Percentiles rank a stretch among this genome's conserved stretches.
These are phyloP conservation scores for Saccharomyces hybrid DNA, from an alignment of 1,139 yeast genomes.

Conservation along the genomic window DNA sequence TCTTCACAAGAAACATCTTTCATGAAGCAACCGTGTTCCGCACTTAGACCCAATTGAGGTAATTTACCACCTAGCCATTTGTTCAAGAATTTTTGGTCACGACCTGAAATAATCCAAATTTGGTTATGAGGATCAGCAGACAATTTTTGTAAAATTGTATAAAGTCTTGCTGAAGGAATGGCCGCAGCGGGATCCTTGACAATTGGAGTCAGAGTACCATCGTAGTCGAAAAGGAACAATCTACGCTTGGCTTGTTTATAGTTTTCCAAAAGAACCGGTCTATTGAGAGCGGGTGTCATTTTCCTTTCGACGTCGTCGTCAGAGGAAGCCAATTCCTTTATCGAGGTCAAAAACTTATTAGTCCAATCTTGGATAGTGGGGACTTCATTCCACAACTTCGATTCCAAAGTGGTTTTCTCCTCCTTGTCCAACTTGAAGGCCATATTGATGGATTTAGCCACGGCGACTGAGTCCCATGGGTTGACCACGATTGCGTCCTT, in stretches of 20 bases:
- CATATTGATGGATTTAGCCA: constrained; percentile 73
- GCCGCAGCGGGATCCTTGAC: constrained; percentile 98
- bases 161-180: constrained; percentile 73
- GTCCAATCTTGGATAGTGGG: constrained; percentile 81
- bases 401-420: constrained; percentile 39
- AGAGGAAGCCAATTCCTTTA: constrained; percentile 10
- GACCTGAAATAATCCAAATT: constrained; percentile 93
- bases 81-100: constrained; percentile 85
- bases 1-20: constrained; percentile 51
- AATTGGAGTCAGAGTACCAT: constrained; percentile 93
- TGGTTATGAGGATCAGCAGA: constrained; percentile 72
- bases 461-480: constrained; percentile 95
- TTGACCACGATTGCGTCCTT: constrained; percentile 78
- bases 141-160: constrained; percentile 51
- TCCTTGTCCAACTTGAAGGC: constrained; percentile 49
- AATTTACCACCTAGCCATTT: constrained; percentile 73
- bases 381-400: constrained; percentile 55
- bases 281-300: constrained; percentile 75
- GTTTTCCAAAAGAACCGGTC: constrained; percentile 54
- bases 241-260: constrained; percentile 60
- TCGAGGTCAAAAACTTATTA: constrained; percentile 42
- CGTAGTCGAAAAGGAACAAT: constrained; percentile 86
- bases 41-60: constrained; percentile 67
- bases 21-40: constrained; percentile 97
- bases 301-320: constrained; percentile 32